Evolutionary conservation across 805 yeast genomes (phyloP), one percentile per base, ranked within the genome.

Genomic region (Metschnikowia kofuensis): DNA sequence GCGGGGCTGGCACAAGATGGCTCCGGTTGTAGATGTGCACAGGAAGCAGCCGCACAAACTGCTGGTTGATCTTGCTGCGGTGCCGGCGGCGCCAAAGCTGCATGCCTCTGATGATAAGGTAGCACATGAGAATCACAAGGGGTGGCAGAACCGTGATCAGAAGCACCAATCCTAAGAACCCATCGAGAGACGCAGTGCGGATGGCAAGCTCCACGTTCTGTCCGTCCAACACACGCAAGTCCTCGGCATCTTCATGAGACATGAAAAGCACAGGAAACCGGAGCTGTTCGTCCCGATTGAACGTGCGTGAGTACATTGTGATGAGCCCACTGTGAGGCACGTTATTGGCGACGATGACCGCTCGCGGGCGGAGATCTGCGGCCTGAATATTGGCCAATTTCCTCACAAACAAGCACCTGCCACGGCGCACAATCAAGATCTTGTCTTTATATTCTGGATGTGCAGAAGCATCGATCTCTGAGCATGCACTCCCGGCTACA

Each of bases 261-360:
- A 81, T 74, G 57, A 82, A 80, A 57, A 83, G 63, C 4, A 82
- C 69, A 8, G 87, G 86, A 13, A 76, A 67, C 6, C 54, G 58
- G 35, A 77, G 62, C 27, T 26, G 40, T 14, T 59, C 65, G 40
- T 74, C 73, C 44, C 66, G 70, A 44, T 76, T 72, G 49, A 71
- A 78, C 27, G 67, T 67, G 35, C 69, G 63, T 2, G 81, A 75
- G 58, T 73, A 80, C 85, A 80, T 81, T 26, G 83, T 79, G 26
- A 81, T 69, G 46, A 79, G 66, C 7, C 80, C 77, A 15, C 69
- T 60, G 35, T 61, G 59, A 7, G 76, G 75, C 48, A 68, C 75
- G 56, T 79, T 74, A 58, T 82, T 83, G 31, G 83, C 85, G 8
- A 83, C 73, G n/a, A 83, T 64, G 10, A 82, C 78, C 6, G 80